Percentiles rank a stretch among this genome's conserved stretches.
Evolutionary conservation across 805 yeast genomes (phyloP).

Genomic region (Ogataea angusta): DNA sequence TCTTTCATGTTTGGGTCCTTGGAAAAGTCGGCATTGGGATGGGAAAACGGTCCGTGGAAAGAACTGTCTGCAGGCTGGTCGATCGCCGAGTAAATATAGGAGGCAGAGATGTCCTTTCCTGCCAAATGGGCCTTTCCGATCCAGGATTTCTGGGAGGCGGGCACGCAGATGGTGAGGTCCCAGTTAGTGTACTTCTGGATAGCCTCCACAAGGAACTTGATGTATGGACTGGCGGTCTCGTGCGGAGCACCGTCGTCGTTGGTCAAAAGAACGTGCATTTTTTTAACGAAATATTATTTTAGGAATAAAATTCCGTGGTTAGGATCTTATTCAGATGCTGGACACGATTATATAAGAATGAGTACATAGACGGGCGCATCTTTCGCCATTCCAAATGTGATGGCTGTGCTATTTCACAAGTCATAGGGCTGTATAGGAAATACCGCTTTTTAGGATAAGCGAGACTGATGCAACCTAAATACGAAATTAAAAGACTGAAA

Average conservation of each 20-base stretch:
- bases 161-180: constrained; percentile 82
- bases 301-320: background rate
- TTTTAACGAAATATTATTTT: constrained; percentile 8
- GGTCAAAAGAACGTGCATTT: constrained; percentile 45
- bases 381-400: too few species aligned
- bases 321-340: too few species aligned
- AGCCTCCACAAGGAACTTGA: constrained; percentile 75
- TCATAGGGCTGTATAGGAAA: too few species aligned
- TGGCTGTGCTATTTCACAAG: too few species aligned
- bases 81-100: constrained; percentile 60
- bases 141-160: constrained; percentile 89
- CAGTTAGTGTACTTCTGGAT: constrained; percentile 66
- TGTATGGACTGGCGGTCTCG: constrained; percentile 75
- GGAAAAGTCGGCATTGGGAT: constrained; percentile 41
- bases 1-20: constrained; percentile 51
- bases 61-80: constrained; percentile 44
- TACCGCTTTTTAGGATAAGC: too few species aligned
- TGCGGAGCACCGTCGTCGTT: constrained; percentile 97
- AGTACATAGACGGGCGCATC: too few species aligned
- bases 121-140: constrained; percentile 97
- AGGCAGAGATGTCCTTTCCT: constrained; percentile 57
- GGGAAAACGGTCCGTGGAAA: constrained; percentile 65
- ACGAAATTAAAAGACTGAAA: too few species aligned
- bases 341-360: too few species aligned
- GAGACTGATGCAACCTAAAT: too few species aligned